Conservation (phyloP, 805 yeast species). For the Metschnikowia rubicola region DNA sequence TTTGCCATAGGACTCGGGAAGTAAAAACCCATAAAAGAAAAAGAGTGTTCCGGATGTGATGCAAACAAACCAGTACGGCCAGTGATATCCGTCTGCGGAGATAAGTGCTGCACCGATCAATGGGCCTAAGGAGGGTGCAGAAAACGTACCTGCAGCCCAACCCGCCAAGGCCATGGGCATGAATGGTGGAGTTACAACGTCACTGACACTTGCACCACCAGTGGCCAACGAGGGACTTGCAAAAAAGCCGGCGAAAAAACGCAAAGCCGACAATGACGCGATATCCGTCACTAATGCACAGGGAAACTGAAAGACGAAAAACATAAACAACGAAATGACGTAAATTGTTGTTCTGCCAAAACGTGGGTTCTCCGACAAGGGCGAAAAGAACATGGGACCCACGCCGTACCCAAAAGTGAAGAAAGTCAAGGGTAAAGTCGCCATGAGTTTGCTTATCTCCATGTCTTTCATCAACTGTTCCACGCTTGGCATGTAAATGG, state of each 20-base stretch:
- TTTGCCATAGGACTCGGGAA: slow-evolving; percentile 15
- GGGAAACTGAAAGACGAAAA: slow-evolving; percentile 52
- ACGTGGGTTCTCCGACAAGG: slow-evolving; percentile 52
- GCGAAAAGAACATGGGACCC: slow-evolving; percentile 58
- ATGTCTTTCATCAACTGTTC: slow-evolving; percentile 44
- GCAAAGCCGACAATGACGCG: slow-evolving; percentile 46
- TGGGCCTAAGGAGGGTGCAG: slow-evolving; percentile 59
- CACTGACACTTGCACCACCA: slow-evolving; percentile 57
- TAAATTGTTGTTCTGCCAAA: slow-evolving; percentile 54
- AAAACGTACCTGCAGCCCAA: slow-evolving; percentile 53
- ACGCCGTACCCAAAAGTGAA: slow-evolving; percentile 60
- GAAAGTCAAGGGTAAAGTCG: slow-evolving; percentile 48
- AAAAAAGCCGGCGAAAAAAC: slow-evolving; percentile 53
- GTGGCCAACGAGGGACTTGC: slow-evolving; percentile 56
- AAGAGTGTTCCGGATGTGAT: slow-evolving; percentile 10
- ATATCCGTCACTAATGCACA: slow-evolving; percentile 49
- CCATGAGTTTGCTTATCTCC: slow-evolving; percentile 39
- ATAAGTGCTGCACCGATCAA: slow-evolving; percentile 51
- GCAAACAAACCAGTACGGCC: slow-evolving; percentile 14
- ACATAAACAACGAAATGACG: slow-evolving; percentile 43
- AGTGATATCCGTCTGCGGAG: slow-evolving; percentile 7
- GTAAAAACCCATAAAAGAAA: slow-evolving; percentile 6
- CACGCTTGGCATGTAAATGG: slow-evolving; percentile 53
- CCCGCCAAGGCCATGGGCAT: slow-evolving; percentile 45
- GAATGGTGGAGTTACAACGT: slow-evolving; percentile 41